A percentile compares a stretch with the other conserved stretches of the same genome.
phyloP scores from a whole-genome alignment of 495 filamentous ascomycete species.

The Aspergillus mulundensis region DNA sequence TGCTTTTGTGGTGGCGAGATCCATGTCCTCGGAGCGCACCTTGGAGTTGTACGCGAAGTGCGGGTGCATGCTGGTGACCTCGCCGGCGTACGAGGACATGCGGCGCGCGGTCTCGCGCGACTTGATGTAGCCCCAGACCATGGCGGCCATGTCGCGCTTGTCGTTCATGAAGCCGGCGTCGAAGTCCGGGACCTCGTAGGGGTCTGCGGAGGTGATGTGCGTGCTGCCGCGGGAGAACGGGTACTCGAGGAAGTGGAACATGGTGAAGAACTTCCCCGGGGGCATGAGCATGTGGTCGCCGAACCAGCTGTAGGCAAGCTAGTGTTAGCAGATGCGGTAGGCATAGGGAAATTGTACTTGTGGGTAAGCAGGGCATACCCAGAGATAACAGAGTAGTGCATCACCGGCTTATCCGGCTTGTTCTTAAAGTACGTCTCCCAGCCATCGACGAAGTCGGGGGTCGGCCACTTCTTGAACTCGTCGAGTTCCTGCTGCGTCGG shows the following conservation, averaged over 20 bases:
- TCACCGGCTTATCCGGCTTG: slow-evolving; percentile 82
- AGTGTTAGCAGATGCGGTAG: slow-evolving; percentile 8
- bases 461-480: slow-evolving; percentile 62
- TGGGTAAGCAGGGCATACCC: slow-evolving; percentile 31
- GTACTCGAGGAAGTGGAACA: slow-evolving; percentile 84
- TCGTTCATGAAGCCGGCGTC: slow-evolving; percentile 86
- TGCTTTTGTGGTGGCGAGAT: slow-evolving; percentile 66
- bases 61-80: slow-evolving; percentile 62
- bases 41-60: slow-evolving; percentile 64
- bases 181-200: slow-evolving; percentile 73
- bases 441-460: slow-evolving; percentile 59
- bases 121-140: slow-evolving; percentile 86
- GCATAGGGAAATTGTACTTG: slow-evolving; percentile 7
- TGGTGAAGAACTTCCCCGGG: slow-evolving; percentile 77
- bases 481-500: slow-evolving; percentile 66
- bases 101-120: slow-evolving; percentile 75
- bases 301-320: slow-evolving; percentile 25
- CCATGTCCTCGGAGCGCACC: slow-evolving; percentile 67
- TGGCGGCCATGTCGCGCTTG: slow-evolving; percentile 74
- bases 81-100: slow-evolving; percentile 75
- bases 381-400: slow-evolving; percentile 72
- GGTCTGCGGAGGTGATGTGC: slow-evolving; percentile 66
- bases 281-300: slow-evolving; percentile 71
- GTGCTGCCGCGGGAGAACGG: slow-evolving; percentile 73
- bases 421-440: slow-evolving; percentile 83